phyloP scores from a whole-genome alignment of 2,329 filamentous ascomycete species.

The Paradendryphiella salina region DNA sequence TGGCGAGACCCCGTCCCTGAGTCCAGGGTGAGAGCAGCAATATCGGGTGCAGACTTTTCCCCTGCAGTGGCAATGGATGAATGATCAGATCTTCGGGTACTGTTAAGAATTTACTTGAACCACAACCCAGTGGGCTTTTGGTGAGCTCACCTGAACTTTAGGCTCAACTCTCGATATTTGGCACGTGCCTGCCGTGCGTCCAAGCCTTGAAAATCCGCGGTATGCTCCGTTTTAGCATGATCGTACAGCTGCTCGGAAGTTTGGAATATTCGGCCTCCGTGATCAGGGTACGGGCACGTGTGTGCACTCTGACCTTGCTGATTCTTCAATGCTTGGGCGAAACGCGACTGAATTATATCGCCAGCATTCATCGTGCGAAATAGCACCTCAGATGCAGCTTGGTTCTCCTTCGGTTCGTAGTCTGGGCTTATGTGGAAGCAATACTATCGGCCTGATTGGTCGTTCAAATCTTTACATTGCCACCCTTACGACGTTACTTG shows the following conservation, averaged over 20 bases:
- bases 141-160: conserved; percentile 23
- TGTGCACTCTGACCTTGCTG: conserved; percentile 29
- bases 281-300: conserved; percentile 37
- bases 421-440: neutral
- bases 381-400: neutral
- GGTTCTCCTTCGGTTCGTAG: neutral
- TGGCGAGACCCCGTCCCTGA: conserved; percentile 22
- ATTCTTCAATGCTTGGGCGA: conserved; percentile 29
- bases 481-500: neutral
- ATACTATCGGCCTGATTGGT: neutral
- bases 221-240: conserved; percentile 38
- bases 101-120: conserved; percentile 9
- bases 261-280: conserved; percentile 37
- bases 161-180: conserved; percentile 27
- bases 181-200: conserved; percentile 26
- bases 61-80: conserved; percentile 35
- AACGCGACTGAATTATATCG: conserved; percentile 32
- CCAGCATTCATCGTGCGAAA: conserved; percentile 23
- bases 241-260: conserved; percentile 27
- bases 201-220: conserved; percentile 22
- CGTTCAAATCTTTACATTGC: neutral
- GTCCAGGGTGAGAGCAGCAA: conserved; percentile 36
- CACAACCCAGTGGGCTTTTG: neutral
- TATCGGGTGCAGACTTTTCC: conserved; percentile 35
- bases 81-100: conserved; percentile 25